Evolutionary conservation across 345 rosid species (phyloP), one percentile per base, ranked within the genome.

Genomic region (thale cress (Arabidopsis thaliana)): DNA sequence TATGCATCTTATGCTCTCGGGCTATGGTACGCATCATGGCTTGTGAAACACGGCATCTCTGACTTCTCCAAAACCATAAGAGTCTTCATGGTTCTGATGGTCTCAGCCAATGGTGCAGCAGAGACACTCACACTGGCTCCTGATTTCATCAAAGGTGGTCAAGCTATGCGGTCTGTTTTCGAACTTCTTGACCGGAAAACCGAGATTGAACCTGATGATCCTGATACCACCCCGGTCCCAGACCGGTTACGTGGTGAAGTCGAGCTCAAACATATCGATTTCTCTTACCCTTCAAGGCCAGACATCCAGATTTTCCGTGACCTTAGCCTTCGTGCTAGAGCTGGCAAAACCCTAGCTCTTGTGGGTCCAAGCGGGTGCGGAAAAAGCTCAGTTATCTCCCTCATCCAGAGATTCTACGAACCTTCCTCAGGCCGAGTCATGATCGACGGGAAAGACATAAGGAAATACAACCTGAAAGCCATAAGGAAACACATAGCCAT

Each of bases 11-110:
- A 95, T 67, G 96, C 99, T 73, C 97, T 95, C 6, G 97, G 99
- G n/a, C 87, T 95, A 59, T 95, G 99, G 99, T 95, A 95, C 63
- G 97, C 97, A 24, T 92, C 99, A 8, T 95, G 97, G 99, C 99
- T 95, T 37, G 99, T 95, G 84, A 95, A 92, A 86, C 97, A 95
- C 46, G 99, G 91, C 32, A 90, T 92, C 81, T 95, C 99, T 2
- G 97, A 95, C 82, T 95, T 95, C 84, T 95, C 99, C 1, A 95
- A 92, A 80, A 92, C 99, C 52, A 95, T 95, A 48, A 80, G 97
- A 38, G 99, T 95, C 37, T 95, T 95, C 83, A 90, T 95, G 97
- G 97, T 95, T 65, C 97, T 92, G 65, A 95, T 95, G 99, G 99
- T 95, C 72, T 95, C 97, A 0, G 97, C 99, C 72, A 95, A 95